Evolutionary conservation across 352 stramenopile genomes (phyloP).

Genomic region (Globisporangium echinulatum): DNA sequence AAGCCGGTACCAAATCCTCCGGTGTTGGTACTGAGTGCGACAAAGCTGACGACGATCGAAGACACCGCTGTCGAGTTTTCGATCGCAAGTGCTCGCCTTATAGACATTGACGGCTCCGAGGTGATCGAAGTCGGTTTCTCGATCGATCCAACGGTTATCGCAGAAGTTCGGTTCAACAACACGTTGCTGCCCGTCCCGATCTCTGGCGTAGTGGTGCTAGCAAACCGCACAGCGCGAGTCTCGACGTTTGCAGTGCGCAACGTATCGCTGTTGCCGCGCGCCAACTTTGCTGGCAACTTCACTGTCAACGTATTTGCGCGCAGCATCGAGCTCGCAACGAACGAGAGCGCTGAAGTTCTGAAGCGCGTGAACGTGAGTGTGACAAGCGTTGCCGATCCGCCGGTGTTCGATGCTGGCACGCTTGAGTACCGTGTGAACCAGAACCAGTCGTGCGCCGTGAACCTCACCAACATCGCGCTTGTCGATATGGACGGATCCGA

Average conservation of each 20-base stretch:
- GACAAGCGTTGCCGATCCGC: constrained; percentile 25
- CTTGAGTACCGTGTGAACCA: constrained; percentile 30
- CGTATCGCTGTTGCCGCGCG: constrained; percentile 24
- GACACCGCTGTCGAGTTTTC: constrained; percentile 25
- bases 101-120: constrained; percentile 43
- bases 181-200: constrained; percentile 9
- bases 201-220: constrained; percentile 5
- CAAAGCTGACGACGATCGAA: constrained; percentile 22
- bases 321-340: constrained; percentile 23
- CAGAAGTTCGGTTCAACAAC: constrained; percentile 24
- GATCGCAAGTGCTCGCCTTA: constrained; percentile 29
- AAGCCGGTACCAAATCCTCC: constrained; percentile 31
- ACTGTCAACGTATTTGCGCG: constrained; percentile 17
- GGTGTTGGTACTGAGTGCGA: constrained; percentile 21
- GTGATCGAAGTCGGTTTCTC: constrained; percentile 30
- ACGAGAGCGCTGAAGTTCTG: constrained; percentile 12
- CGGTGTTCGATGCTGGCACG: constrained; percentile 16
- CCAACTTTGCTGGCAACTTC: constrained; percentile 34
- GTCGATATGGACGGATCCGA: constrained; percentile 41
- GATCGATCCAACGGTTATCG: constrained; percentile 27
- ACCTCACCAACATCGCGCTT: constrained; percentile 20
- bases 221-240: neutral
- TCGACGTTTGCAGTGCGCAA: neutral
- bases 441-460: constrained; percentile 20
- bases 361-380: constrained; percentile 25